Evolutionary conservation across 768 basidiomycete genomes (phyloP).

Genomic region (Kwoniella sp.): DNA sequence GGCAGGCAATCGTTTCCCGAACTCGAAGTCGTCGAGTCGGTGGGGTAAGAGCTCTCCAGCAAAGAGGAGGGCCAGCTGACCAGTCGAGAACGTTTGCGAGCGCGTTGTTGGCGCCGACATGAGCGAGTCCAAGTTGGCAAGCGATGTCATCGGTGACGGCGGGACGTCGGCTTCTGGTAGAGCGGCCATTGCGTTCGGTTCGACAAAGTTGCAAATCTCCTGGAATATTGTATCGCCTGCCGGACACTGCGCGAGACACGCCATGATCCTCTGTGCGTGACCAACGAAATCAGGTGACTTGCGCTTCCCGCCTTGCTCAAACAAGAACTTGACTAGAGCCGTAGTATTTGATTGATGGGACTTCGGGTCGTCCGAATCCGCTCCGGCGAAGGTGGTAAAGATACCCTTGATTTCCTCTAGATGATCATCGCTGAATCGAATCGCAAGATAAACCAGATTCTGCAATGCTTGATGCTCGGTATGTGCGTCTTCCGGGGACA

Average conservation of each 20-base stretch:
- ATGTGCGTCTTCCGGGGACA: slow-evolving; percentile 62
- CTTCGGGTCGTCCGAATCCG: slow-evolving; percentile 60
- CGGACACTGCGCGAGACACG: slow-evolving; percentile 76
- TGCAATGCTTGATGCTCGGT: slow-evolving; percentile 64
- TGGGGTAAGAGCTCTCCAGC: slow-evolving; percentile 51
- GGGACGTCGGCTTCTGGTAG: slow-evolving; percentile 59
- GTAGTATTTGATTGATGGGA: slow-evolving; percentile 63
- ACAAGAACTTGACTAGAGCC: slow-evolving; percentile 75
- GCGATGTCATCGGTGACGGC: slow-evolving; percentile 56
- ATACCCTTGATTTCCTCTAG: slow-evolving; percentile 77
- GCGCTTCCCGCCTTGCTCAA: slow-evolving; percentile 84
- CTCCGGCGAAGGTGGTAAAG: slow-evolving; percentile 76
- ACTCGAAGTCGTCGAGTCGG: slow-evolving; percentile 69
- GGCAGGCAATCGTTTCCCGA: slow-evolving; percentile 65
- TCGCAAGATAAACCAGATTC: slow-evolving; percentile 79
- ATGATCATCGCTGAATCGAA: slow-evolving; percentile 71
- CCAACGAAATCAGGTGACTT: slow-evolving; percentile 74
- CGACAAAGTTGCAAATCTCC: slow-evolving; percentile 80
- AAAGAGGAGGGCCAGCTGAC: slow-evolving; percentile 86
- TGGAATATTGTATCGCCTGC: slow-evolving; percentile 74
- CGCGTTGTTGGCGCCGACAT: slow-evolving; percentile 58
- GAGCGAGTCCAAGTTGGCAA: slow-evolving; percentile 60
- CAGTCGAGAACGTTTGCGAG: slow-evolving; percentile 64
- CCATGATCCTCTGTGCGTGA: slow-evolving; percentile 77
- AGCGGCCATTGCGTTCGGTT: slow-evolving; percentile 80